Base-by-base conservation (phyloP, 352 stramenopile species). In the Phytophthora syringae region DNA sequence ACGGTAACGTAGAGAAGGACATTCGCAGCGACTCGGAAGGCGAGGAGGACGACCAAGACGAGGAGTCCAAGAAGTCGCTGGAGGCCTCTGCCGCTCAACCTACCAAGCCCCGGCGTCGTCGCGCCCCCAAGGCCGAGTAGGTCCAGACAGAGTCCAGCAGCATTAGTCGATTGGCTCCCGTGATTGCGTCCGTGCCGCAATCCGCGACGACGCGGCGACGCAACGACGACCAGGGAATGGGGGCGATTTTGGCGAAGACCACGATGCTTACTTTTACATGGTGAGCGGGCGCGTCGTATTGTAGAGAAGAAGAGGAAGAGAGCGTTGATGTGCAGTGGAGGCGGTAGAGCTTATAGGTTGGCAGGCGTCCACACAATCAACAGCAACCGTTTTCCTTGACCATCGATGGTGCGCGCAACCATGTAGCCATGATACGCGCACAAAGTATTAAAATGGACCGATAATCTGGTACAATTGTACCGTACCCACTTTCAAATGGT, bases 21-120 rank as follows among this genome's bases (percentile, higher is more conserved):
- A 93, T 93, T 25, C 85, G 85, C 54, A 93, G 82, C 60, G 85
- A 91, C 61, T 93, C 85, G 30, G 85, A 92, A 61, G 72, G 63
- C 57, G 84, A 93, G 24, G 76, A 72, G 42, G 72, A 79, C 20
- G 68, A 68, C 21, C 64, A 65, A 25, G 64, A 63, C 25, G 52
- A 70, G 16, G 28, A 62, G 22, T 56, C 60, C 1, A 60, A 74
- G 47, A 60, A 69, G 57, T 22, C 64, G 2, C 40, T 61, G 2
- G 42, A 60, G 42, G 60, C 66, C 25, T 57, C 65, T 21, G 37
- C 37, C 40, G 54, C 42, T 39, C 59, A 52, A 16, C 52, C 67
- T 16, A 63, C 48, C 51, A 89, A 88, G 54, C 58, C 67, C 42
- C 77, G 84, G 62, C 82, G 81, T 49, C 84, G 84, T 52, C 84